phyloP scores from a whole-genome alignment of 1,284 basidiomycete genomes.

The Melampsora larici-populina region DNA sequence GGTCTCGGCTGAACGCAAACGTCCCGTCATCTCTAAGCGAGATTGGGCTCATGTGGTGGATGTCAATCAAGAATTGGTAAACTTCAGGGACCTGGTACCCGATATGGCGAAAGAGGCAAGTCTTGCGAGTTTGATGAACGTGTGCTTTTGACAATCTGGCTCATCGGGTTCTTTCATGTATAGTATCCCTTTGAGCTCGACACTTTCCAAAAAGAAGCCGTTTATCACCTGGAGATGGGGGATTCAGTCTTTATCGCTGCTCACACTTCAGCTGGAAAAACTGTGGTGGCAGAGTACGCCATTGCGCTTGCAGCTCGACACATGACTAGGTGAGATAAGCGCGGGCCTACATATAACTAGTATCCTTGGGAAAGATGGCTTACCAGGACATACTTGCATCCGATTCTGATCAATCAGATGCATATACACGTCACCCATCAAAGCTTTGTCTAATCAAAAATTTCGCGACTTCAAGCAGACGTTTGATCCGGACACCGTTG shows the following conservation, averaged over 20 bases:
- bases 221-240: conserved; percentile 95
- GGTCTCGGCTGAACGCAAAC: conserved; percentile 9
- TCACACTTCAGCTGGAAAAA: conserved; percentile 99
- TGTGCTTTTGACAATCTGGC: neutral
- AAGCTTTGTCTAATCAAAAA: conserved; percentile 97
- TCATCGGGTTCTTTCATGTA: neutral
- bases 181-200: conserved; percentile 82
- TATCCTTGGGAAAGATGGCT: neutral
- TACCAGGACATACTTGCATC: neutral
- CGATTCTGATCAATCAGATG: conserved; percentile 63
- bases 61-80: conserved; percentile 79
- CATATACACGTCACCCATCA: conserved; percentile 98
- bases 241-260: conserved; percentile 98
- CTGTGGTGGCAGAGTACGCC: conserved; percentile 98
- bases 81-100: conserved; percentile 82
- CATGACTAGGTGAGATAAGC: conserved; percentile 76
- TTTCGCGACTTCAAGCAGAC: conserved; percentile 98
- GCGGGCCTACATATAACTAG: neutral
- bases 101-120: conserved; percentile 66
- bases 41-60: conserved; percentile 99
- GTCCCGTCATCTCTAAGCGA: conserved; percentile 61
- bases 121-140: neutral
- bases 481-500: conserved; percentile 85
- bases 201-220: conserved; percentile 94
- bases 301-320: conserved; percentile 94